Evolutionary conservation across 1,139 yeast genomes (phyloP), one percentile per base, ranked within the genome.

Genomic region (Geotrichum reessii): DNA sequence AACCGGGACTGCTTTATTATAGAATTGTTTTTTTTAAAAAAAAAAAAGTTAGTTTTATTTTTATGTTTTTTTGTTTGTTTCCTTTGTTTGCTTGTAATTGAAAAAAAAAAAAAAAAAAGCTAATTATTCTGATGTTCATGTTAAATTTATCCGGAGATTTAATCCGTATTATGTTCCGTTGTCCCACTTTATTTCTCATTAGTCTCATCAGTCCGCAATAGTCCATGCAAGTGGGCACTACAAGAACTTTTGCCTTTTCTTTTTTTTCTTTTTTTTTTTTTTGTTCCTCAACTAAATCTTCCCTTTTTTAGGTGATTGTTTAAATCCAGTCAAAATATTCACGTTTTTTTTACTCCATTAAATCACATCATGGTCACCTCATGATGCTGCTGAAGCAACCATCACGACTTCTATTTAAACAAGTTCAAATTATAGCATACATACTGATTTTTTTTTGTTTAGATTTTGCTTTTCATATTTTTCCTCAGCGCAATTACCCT

Each of bases 1-100:
- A 64, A 59, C 14, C n/a, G 21, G 44, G 19, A 40, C 9, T 28
- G n/a, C 47, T 19, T 53, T 47, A 47, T 40, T 31, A 33, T 33
- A 50, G 37, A 47, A 50, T 47, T 48, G 24, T n/a, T 55, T 25
- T n/a, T n/a, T 31, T 31, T 31, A 9, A 25, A 25, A n/a, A n/a
- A n/a, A n/a, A n/a, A n/a, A n/a, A n/a, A n/a, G n/a, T 28, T 28
- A 28, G 17, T 33, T 33, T 12, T 57, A 19, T 51, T 27, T 47
- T 24, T 49, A 28, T 42, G 37, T 42, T 52, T 46, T 19, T 5
- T 42, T 21, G 42, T 42, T 47, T 37, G 37, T 50, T 50, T 47
- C 47, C 2, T 9, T 25, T 28, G 12, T 11, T 50, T 24, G 17
- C 21, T 6, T 25, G n/a, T 12, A 37, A 4, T 37, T 37, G 44